phyloP scores from a whole-genome alignment of 2,329 filamentous ascomycete species.

The Geosmithia putterillii region DNA sequence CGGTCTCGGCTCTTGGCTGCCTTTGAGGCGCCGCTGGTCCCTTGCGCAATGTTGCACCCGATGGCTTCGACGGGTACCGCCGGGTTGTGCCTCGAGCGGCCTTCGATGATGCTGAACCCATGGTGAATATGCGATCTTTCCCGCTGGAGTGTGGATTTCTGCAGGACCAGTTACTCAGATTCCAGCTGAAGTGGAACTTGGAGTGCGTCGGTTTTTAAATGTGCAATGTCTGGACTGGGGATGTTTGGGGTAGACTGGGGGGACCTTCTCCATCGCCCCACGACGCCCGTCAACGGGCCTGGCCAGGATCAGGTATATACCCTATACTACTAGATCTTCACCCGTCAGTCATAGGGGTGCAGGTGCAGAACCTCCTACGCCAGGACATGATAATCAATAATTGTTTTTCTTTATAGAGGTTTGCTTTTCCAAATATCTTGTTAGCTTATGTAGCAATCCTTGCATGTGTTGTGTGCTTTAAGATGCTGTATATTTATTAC shows the following conservation, averaged over 20 bases:
- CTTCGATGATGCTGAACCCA: conserved; percentile 36
- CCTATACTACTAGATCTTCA: neutral
- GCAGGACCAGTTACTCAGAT: too few species aligned
- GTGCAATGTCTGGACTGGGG: neutral
- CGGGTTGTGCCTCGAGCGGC: conserved; percentile 25
- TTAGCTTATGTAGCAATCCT: too few species aligned
- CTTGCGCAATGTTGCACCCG: conserved; percentile 1
- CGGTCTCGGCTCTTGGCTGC: neutral
- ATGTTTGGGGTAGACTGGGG: neutral
- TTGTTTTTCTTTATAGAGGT: too few species aligned
- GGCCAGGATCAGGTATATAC: neutral
- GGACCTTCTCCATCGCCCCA: neutral
- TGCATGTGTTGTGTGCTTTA: too few species aligned
- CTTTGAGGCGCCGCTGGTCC: neutral
- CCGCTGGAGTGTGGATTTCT: too few species aligned
- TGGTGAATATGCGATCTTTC: conserved; percentile 6
- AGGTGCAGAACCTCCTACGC: too few species aligned
- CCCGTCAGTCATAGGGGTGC: too few species aligned
- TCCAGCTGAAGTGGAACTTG: neutral
- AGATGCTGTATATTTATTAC: too few species aligned
- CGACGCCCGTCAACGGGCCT: neutral
- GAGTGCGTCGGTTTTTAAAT: neutral
- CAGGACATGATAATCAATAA: too few species aligned
- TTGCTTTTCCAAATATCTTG: too few species aligned
- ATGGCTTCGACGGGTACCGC: conserved; percentile 29